These are phyloP conservation scores for Coelastrella sp. DNA, from an alignment of 139 green algal genomes.

Conservation along the genomic window DNA sequence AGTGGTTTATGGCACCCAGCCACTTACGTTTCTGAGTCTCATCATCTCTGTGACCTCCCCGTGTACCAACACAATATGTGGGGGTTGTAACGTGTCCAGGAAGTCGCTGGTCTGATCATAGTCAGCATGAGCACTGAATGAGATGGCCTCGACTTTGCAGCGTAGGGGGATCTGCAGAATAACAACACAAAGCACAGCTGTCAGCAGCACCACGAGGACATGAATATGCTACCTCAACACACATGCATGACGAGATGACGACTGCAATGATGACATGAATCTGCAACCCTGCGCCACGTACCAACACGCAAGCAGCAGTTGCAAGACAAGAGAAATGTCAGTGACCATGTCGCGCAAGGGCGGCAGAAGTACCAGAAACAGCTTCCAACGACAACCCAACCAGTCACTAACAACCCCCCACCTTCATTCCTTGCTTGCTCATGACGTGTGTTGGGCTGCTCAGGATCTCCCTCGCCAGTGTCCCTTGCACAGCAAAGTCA, in stretches of 20 bases:
- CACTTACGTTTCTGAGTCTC: constrained; percentile 65
- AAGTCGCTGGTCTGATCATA: constrained; percentile 97
- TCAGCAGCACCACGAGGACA: no score
- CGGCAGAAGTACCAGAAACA: no score
- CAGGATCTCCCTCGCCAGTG: constrained; percentile 95
- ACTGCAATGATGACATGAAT: background rate
- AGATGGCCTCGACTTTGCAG: constrained; percentile 95
- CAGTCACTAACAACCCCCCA: constrained; percentile 47
- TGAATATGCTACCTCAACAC: no score
- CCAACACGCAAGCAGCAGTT: no score
- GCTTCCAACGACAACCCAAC: background rate
- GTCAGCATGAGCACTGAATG: constrained; percentile 98
- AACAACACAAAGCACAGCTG: background rate
- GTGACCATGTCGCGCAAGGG: no score
- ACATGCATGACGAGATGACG: no score
- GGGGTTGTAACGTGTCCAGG: constrained; percentile 85
- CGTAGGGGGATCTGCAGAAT: constrained; percentile 80
- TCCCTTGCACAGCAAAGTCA: constrained; percentile 98
- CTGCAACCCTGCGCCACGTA: no score
- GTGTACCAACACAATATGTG: constrained; percentile 97
- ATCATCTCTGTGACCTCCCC: constrained; percentile 89
- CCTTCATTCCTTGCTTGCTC: constrained; percentile 77
- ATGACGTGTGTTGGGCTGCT: constrained; percentile 83
- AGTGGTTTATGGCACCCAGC: background rate
- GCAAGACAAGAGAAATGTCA: no score